phyloP scores from a whole-genome alignment of 2,329 filamentous ascomycete species.

The Neocatenulostroma microsporum region DNA sequence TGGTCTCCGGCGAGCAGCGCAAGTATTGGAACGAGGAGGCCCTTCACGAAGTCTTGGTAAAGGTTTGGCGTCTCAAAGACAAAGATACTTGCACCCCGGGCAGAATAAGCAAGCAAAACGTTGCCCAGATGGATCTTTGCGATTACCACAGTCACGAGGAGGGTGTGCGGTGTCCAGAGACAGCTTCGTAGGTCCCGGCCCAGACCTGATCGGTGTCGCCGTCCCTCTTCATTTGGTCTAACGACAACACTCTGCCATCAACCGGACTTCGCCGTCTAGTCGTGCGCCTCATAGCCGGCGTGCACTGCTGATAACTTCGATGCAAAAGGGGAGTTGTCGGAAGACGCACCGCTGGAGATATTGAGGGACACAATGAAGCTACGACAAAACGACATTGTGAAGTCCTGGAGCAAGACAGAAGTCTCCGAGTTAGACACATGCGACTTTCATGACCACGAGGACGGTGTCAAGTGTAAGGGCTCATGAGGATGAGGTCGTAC shows the following conservation, averaged over 20 bases:
- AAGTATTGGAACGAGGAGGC: not conserved
- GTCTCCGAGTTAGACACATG: not conserved
- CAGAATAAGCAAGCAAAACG: not conserved
- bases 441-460: constrained; percentile 1
- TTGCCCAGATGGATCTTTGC: not conserved
- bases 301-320: too few relatives aligned
- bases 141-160: constrained; percentile 3
- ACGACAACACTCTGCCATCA: not conserved
- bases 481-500: too few relatives aligned
- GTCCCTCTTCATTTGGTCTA: not conserved
- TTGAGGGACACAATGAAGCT: not conserved
- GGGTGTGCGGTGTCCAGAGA: constrained; percentile 2
- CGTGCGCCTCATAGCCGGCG: not conserved
- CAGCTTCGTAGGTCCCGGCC: too few relatives aligned
- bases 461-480: not conserved
- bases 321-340: too few relatives aligned
- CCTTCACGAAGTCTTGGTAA: not conserved
- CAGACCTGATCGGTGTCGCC: too few relatives aligned
- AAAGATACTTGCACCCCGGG: too few relatives aligned
- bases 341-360: not conserved
- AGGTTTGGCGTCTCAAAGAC: not conserved
- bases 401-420: not conserved
- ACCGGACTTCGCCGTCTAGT: not conserved
- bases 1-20: not conserved
- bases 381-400: not conserved